Evolutionary conservation across 441 rosid species (phyloP).

Genomic region (Bocquillonia castaneifolia): DNA sequence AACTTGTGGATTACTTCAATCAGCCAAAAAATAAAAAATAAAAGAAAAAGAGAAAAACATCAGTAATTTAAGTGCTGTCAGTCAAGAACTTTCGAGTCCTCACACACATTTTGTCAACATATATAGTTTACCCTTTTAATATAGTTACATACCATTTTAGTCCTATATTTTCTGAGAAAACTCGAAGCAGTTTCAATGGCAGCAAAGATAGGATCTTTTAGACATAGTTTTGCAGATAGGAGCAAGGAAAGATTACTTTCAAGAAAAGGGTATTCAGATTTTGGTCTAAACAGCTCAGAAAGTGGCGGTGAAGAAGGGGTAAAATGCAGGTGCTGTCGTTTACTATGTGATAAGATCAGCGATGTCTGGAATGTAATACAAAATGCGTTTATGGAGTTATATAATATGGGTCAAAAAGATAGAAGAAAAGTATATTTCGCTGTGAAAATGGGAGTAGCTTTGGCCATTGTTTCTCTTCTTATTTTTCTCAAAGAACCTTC

Average conservation of each 20-base stretch:
- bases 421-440: conserved; percentile 66
- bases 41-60: too few species aligned
- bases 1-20: not conserved
- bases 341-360: conserved; percentile 39
- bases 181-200: too few species aligned
- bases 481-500: conserved; percentile 65
- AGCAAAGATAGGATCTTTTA: conserved; percentile 32
- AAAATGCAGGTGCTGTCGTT: conserved; percentile 42
- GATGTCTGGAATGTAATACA: conserved; percentile 33
- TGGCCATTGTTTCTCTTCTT: conserved; percentile 52
- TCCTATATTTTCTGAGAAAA: too few species aligned
- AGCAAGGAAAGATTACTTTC: conserved; percentile 53
- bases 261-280: conserved; percentile 44
- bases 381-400: conserved; percentile 29
- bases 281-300: conserved; percentile 39
- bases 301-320: conserved; percentile 25
- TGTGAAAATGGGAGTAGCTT: conserved; percentile 69
- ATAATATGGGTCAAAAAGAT: conserved; percentile 76
- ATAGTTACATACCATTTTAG: too few species aligned
- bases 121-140: too few species aligned
- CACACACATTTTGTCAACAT: too few species aligned
- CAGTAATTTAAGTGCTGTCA: too few species aligned
- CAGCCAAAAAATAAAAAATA: too few species aligned
- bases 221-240: conserved; percentile 37
- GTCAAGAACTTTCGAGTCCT: too few species aligned